phyloP scores from a whole-genome alignment of 306 rosid genomes.

The Cicer arietinum region DNA sequence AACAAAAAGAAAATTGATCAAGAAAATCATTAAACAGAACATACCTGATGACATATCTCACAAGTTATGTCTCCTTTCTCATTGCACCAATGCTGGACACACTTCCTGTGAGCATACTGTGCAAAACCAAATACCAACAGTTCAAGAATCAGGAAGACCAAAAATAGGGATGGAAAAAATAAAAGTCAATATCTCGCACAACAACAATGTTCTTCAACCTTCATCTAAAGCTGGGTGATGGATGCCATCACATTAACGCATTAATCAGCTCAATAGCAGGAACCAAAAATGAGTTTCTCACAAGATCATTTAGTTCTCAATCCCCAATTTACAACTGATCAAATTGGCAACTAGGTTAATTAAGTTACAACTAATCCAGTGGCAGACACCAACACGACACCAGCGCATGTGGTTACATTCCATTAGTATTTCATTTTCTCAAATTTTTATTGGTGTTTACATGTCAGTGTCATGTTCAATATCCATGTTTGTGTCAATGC shows the following conservation, averaged over 20 bases:
- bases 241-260: constrained; percentile 15
- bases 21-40: constrained; percentile 15
- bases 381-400: no score
- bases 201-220: not conserved
- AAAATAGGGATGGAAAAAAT: constrained; percentile 31
- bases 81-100: constrained; percentile 98
- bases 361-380: not conserved
- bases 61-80: constrained; percentile 97
- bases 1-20: not conserved
- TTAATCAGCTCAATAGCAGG: not conserved
- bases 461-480: no score
- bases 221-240: not conserved
- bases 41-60: constrained; percentile 97
- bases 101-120: constrained; percentile 97
- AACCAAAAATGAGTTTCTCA: constrained; percentile 13
- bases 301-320: constrained; percentile 1
- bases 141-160: constrained; percentile 23
- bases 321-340: not conserved
- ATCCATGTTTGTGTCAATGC: no score
- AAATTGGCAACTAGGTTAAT: not conserved
- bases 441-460: no score
- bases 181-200: constrained; percentile 12
- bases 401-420: no score
- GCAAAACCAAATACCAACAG: constrained; percentile 26
- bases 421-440: no score